A percentile compares a stretch with the other conserved stretches of the same genome.
These are phyloP conservation scores for Naegleria gruberi DNA, from an alignment of 208 protist genomes.

Conservation along the genomic window DNA sequence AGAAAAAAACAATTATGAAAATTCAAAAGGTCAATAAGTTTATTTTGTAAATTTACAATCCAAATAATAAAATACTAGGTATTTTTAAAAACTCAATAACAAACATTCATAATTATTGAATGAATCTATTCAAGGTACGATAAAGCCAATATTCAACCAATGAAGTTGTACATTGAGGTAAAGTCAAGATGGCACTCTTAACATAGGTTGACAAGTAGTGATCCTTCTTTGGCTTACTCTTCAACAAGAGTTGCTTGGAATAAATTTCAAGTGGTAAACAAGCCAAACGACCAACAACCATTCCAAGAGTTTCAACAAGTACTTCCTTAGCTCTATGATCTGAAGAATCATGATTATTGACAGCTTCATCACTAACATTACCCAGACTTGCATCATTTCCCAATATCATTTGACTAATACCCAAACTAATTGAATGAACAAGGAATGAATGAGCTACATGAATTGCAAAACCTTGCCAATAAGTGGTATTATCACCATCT, in stretches of 20 bases:
- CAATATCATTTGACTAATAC: not conserved
- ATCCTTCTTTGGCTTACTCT: constrained; percentile 6
- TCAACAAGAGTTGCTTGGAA: not conserved
- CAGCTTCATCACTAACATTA: not conserved
- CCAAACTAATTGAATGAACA: not conserved
- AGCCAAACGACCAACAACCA: not conserved
- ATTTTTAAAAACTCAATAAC: too few relatives aligned
- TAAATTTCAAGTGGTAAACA: not conserved
- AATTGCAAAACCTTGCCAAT: not conserved
- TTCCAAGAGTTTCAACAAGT: not conserved
- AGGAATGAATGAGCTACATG: not conserved
- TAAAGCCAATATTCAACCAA: not conserved
- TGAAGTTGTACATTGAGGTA: not conserved
- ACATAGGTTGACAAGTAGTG: not conserved
- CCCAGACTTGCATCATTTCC: not conserved
- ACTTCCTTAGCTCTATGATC: not conserved
- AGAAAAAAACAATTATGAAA: too few relatives aligned
- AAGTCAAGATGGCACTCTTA: not conserved
- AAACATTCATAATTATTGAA: not conserved
- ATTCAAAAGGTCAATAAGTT: too few relatives aligned
- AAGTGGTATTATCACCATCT: not conserved
- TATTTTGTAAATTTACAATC: too few relatives aligned
- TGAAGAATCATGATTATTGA: not conserved
- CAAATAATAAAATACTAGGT: too few relatives aligned
- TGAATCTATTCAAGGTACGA: not conserved